Evolutionary conservation across 2,329 filamentous ascomycete species (phyloP).

Genomic region (Zymoseptoria passerinii): DNA sequence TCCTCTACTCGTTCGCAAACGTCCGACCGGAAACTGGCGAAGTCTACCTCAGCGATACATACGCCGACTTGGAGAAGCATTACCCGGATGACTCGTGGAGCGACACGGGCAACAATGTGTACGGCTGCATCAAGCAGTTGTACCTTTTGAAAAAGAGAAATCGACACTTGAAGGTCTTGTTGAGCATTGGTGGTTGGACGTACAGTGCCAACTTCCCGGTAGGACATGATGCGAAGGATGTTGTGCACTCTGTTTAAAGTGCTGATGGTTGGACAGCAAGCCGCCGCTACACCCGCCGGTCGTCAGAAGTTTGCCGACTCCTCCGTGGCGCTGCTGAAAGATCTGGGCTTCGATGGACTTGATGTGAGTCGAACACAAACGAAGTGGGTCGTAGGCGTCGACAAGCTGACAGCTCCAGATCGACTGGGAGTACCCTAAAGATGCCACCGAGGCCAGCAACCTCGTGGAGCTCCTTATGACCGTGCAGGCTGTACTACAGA

Average conservation of each 20-base stretch:
- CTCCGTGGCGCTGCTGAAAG: conserved; percentile 66
- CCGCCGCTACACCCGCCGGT: conserved; percentile 55
- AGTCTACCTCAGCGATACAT: conserved; percentile 63
- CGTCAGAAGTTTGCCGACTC: conserved; percentile 59
- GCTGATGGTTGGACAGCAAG: conserved; percentile 24
- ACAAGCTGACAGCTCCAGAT: conserved; percentile 31
- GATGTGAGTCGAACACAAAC: background rate
- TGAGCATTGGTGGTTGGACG: conserved; percentile 78
- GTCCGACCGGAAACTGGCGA: conserved; percentile 70
- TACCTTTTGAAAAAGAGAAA: conserved; percentile 67
- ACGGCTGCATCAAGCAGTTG: conserved; percentile 70
- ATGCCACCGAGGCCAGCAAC: conserved; percentile 32
- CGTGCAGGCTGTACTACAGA: conserved; percentile 32
- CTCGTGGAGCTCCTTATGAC: conserved; percentile 34
- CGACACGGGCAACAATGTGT: conserved; percentile 59
- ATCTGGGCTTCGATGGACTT: conserved; percentile 49
- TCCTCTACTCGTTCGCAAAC: conserved; percentile 92
- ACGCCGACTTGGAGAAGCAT: conserved; percentile 60
- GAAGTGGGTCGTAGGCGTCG: background rate
- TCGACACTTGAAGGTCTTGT: conserved; percentile 66
- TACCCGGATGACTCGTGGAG: conserved; percentile 60
- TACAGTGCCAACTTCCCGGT: conserved; percentile 68
- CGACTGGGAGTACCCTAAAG: conserved; percentile 42
- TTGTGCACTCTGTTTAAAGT: background rate
- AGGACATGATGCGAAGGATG: background rate